phyloP scores from a whole-genome alignment of 805 yeast species.

The Ogataea salicorniae region DNA sequence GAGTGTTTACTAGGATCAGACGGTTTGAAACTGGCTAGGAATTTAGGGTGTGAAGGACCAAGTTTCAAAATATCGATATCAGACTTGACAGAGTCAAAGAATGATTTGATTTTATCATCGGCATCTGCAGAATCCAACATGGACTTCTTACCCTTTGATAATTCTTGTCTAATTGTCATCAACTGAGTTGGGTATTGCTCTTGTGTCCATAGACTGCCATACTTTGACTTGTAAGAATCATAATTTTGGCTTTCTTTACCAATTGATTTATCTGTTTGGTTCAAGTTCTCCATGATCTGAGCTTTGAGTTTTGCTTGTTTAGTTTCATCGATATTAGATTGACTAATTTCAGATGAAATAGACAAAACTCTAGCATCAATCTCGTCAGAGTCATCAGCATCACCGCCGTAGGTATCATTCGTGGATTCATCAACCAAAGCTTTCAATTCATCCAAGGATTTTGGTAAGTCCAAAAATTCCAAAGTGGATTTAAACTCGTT shows the following conservation, averaged over 20 bases:
- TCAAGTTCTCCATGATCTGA: slow-evolving; percentile 33
- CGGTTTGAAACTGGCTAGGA: slow-evolving; percentile 29
- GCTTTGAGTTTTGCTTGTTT: slow-evolving; percentile 30
- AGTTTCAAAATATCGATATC: slow-evolving; percentile 41
- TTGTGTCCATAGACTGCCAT: slow-evolving; percentile 33
- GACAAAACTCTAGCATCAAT: slow-evolving; percentile 37
- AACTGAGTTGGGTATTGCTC: slow-evolving; percentile 17
- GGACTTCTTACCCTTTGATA: slow-evolving; percentile 50
- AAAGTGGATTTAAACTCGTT: slow-evolving; percentile 74
- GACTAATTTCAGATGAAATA: slow-evolving; percentile 32
- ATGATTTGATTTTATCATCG: slow-evolving; percentile 47
- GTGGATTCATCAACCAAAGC: slow-evolving; percentile 14
- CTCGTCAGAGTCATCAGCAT: slow-evolving; percentile 23
- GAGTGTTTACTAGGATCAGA: slow-evolving; percentile 4
- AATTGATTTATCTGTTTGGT: slow-evolving; percentile 31
- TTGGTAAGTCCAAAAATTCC: slow-evolving; percentile 76
- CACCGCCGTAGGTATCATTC: slow-evolving; percentile 5
- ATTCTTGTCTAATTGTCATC: slow-evolving; percentile 13
- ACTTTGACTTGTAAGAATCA: slow-evolving; percentile 29
- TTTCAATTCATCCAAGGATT: slow-evolving; percentile 51
- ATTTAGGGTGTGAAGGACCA: slow-evolving; percentile 39
- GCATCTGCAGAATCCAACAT: slow-evolving; percentile 56
- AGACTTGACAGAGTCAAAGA: slow-evolving; percentile 37
- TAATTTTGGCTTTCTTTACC: slow-evolving; percentile 33
- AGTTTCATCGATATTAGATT: slow-evolving; percentile 22